These are phyloP conservation scores for Spathaspora girioi DNA, from an alignment of 805 yeast species.

Conservation along the genomic window DNA sequence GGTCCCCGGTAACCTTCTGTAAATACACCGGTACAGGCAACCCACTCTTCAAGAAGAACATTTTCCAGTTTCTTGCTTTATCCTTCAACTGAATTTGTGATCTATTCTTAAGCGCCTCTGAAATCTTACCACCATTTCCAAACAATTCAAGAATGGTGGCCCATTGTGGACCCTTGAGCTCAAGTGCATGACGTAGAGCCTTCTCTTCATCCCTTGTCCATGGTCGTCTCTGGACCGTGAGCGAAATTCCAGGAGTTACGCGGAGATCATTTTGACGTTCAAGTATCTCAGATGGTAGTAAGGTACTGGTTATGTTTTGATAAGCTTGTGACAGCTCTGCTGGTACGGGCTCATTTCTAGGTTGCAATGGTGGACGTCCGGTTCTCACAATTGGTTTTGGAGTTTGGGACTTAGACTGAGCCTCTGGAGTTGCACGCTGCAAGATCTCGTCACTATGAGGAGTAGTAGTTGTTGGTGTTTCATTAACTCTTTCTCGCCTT, in stretches of 20 bases:
- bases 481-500: conserved; percentile 10
- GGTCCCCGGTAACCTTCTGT: conserved; percentile 82
- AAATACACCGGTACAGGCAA: conserved; percentile 77
- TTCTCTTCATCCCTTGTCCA: conserved; percentile 91
- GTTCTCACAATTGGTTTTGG: background rate
- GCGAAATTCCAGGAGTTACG: conserved; percentile 25
- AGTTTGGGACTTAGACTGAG: conserved; percentile 1
- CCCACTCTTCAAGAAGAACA: conserved; percentile 74
- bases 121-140: conserved; percentile 89
- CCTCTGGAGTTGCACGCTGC: conserved; percentile 3
- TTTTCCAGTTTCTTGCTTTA: conserved; percentile 94
- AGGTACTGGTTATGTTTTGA: conserved; percentile 26
- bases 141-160: conserved; percentile 82
- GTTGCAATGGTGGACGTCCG: conserved; percentile 1
- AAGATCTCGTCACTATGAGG: conserved; percentile 21
- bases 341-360: background rate
- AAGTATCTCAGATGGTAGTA: conserved; percentile 41
- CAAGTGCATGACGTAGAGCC: conserved; percentile 77
- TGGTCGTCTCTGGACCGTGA: conserved; percentile 47
- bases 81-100: conserved; percentile 92
- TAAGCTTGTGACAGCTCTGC: conserved; percentile 15
- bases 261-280: conserved; percentile 42
- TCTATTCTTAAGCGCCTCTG: conserved; percentile 81
- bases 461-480: conserved; percentile 6
- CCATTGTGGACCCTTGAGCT: conserved; percentile 90